A percentile compares a stretch with the other conserved stretches of the same genome.
Conservation (phyloP, 2,329 filamentous ascomycete genomes). For the Neofusicoccum laricinum region DNA sequence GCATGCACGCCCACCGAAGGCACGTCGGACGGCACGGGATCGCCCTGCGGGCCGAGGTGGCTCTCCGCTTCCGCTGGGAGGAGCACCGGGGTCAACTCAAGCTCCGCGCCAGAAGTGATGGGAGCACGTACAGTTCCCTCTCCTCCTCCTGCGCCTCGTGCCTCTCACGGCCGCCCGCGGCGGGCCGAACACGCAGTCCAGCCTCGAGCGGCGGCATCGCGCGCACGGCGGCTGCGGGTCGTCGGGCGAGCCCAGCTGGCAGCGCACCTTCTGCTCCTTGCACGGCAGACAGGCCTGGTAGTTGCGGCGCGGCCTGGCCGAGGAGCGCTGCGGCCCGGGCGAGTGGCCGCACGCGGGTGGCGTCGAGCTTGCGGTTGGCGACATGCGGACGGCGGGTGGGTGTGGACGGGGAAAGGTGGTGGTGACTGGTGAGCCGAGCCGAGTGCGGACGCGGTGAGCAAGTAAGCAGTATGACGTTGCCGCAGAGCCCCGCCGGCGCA, state of each 20-base stretch:
- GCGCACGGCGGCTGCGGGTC: slow-evolving; percentile 4
- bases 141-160: not conserved
- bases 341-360: not conserved
- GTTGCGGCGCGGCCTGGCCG: not conserved
- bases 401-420: no score
- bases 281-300: slow-evolving; percentile 6
- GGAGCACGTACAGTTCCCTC: not conserved
- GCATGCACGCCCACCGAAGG: not conserved
- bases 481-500: no score
- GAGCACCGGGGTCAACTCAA: not conserved
- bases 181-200: slow-evolving; percentile 1
- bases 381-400: no score
- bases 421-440: no score
- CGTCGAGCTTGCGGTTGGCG: no score
- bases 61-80: no score
- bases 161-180: not conserved
- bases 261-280: slow-evolving; percentile 7
- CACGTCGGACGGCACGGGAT: not conserved
- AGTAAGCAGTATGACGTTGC: no score
- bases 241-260: slow-evolving; percentile 2
- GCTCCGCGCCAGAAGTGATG: no score
- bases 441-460: no score
- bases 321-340: not conserved
- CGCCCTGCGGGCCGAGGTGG: not conserved
- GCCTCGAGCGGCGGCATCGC: not conserved